Evolutionary conservation across 495 filamentous ascomycete genomes (phyloP).

Genomic region (Oidiodendron maius): DNA sequence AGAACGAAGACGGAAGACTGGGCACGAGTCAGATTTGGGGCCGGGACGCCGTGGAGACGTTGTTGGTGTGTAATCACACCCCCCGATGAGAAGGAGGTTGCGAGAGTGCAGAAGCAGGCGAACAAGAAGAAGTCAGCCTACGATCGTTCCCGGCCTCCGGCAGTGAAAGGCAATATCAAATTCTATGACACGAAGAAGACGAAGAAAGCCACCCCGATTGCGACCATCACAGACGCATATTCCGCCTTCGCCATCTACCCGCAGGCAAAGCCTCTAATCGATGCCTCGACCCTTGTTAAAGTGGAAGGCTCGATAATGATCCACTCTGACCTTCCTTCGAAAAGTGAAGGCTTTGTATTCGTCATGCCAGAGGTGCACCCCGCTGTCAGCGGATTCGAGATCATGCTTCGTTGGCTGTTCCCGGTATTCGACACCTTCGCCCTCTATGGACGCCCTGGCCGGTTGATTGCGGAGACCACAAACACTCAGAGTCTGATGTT

Average conservation of each 20-base stretch:
- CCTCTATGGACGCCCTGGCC: constrained; percentile 84
- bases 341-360: constrained; percentile 89
- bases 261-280: constrained; percentile 85
- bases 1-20: constrained; percentile 81
- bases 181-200: constrained; percentile 94
- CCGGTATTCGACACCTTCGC: constrained; percentile 91
- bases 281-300: constrained; percentile 91
- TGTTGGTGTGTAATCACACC: constrained; percentile 95
- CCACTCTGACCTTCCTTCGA: constrained; percentile 64
- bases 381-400: constrained; percentile 90
- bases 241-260: constrained; percentile 94
- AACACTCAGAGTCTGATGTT: constrained; percentile 95
- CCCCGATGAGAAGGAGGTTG: constrained; percentile 85
- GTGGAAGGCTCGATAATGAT: constrained; percentile 87
- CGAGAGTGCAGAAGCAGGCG: constrained; percentile 71
- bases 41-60: constrained; percentile 91
- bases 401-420: constrained; percentile 91
- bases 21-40: constrained; percentile 92
- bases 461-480: constrained; percentile 78
- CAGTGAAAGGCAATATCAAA: constrained; percentile 81
- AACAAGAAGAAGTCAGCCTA: constrained; percentile 82
- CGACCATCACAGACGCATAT: constrained; percentile 84
- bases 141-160: constrained; percentile 54
- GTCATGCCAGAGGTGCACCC: constrained; percentile 94
- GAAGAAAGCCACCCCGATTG: constrained; percentile 86